These are phyloP conservation scores for Chloris gayana DNA, from an alignment of 176 grass and related monocot species.

Conservation along the genomic window DNA sequence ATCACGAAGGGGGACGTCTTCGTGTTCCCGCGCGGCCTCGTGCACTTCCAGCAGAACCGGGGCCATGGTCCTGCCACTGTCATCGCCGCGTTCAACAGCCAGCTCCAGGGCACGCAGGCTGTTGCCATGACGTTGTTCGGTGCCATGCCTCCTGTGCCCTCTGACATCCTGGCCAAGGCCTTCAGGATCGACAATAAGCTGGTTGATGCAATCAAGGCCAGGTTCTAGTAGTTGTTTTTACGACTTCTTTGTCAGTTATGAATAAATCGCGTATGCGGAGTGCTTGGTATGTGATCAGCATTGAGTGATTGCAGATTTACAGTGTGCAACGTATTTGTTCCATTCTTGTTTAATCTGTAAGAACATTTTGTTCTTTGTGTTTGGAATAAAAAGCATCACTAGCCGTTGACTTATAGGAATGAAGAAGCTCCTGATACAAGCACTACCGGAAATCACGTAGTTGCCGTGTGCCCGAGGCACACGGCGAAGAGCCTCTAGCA, in stretches of 20 bases:
- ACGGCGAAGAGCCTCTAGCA: too few relatives aligned
- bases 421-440: too few relatives aligned
- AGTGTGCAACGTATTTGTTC: too few relatives aligned
- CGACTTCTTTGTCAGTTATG: not conserved
- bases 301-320: too few relatives aligned
- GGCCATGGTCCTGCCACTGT: conserved; percentile 38
- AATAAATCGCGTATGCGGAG: too few relatives aligned
- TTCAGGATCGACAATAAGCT: conserved; percentile 42
- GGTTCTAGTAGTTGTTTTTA: not conserved
- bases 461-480: too few relatives aligned
- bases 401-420: too few relatives aligned
- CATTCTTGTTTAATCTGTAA: too few relatives aligned
- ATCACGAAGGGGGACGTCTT: conserved; percentile 62
- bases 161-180: conserved; percentile 69
- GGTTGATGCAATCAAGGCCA: not conserved
- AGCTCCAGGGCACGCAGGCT: conserved; percentile 57
- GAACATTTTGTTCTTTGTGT: too few relatives aligned
- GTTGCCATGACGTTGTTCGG: conserved; percentile 62
- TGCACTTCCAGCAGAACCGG: conserved; percentile 87
- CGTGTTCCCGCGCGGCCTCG: conserved; percentile 70
- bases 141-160: conserved; percentile 40
- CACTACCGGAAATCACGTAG: too few relatives aligned
- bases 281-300: too few relatives aligned
- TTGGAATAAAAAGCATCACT: too few relatives aligned
- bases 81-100: conserved; percentile 38